phyloP scores from a whole-genome alignment of 2,329 filamentous ascomycete genomes.

The Penicillium sp. region DNA sequence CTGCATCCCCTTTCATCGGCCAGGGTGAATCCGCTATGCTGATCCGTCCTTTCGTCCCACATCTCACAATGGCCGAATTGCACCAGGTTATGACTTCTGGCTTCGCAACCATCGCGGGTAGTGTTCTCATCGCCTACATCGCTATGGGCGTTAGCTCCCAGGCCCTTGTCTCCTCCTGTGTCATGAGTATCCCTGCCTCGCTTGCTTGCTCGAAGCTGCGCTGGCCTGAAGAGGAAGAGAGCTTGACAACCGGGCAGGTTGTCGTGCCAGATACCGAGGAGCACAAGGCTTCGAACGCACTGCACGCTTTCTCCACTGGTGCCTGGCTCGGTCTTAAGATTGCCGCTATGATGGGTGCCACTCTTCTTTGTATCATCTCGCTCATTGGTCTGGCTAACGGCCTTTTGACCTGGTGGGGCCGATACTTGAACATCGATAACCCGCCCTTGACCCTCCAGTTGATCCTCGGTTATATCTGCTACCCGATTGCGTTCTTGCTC shows the following conservation, averaged over 20 bases:
- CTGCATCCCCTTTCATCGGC: slow-evolving; percentile 89
- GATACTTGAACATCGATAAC: slow-evolving; percentile 70
- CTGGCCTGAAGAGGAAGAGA: slow-evolving; percentile 84
- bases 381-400: slow-evolving; percentile 72
- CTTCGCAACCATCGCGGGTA: slow-evolving; percentile 89
- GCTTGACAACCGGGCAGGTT: slow-evolving; percentile 76
- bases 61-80: slow-evolving; percentile 82
- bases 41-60: slow-evolving; percentile 79
- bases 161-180: slow-evolving; percentile 83
- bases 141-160: slow-evolving; percentile 78
- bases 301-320: slow-evolving; percentile 83
- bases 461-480: slow-evolving; percentile 75
- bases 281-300: slow-evolving; percentile 67
- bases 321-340: slow-evolving; percentile 86
- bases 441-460: slow-evolving; percentile 72
- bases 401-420: slow-evolving; percentile 79
- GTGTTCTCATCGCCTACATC: slow-evolving; percentile 83
- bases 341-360: slow-evolving; percentile 75
- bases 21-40: slow-evolving; percentile 94
- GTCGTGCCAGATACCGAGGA: slow-evolving; percentile 79
- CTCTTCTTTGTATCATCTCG: slow-evolving; percentile 80
- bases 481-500: slow-evolving; percentile 76
- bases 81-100: slow-evolving; percentile 93
- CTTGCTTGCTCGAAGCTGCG: slow-evolving; percentile 86
- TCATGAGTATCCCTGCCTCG: slow-evolving; percentile 93